phyloP scores from a whole-genome alignment of 2,329 filamentous ascomycete species.

The Fusarium subglutinans region DNA sequence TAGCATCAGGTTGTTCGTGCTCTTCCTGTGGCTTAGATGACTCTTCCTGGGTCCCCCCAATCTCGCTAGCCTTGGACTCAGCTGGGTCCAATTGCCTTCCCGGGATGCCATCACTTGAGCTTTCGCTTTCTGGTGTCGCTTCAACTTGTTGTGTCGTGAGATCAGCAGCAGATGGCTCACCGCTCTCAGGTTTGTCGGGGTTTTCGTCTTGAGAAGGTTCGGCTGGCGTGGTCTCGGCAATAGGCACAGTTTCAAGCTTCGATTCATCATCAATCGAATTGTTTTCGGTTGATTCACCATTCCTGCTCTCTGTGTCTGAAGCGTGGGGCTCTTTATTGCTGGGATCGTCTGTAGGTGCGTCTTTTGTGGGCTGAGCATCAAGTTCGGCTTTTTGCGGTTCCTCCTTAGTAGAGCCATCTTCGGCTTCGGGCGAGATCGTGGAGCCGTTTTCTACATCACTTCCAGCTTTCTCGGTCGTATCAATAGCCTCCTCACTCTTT shows the following conservation, averaged over 20 bases:
- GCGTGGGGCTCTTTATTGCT: background rate
- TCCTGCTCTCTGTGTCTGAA: background rate
- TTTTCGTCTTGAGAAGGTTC: background rate
- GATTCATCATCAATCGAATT: background rate
- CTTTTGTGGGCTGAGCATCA: background rate
- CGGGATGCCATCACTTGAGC: background rate
- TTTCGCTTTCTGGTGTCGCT: background rate
- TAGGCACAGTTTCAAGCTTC: background rate
- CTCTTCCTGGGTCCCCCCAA: constrained; percentile 1
- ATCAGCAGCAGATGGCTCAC: background rate
- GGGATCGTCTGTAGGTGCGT: background rate
- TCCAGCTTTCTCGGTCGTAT: background rate
- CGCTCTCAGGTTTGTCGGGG: background rate
- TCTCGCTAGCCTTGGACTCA: background rate
- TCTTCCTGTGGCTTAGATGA: background rate
- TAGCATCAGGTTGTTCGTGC: background rate
- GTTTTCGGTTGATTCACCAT: background rate
- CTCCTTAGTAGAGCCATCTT: constrained; percentile 1
- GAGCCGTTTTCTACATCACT: background rate
- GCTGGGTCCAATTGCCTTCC: background rate
- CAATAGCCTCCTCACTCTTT: background rate
- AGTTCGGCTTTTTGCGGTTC: background rate
- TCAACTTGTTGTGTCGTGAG: background rate
- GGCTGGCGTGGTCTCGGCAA: background rate
- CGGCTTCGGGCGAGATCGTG: background rate